Conservation (phyloP, 805 yeast species). For the Wickerhamomyces strasburgensis region DNA sequence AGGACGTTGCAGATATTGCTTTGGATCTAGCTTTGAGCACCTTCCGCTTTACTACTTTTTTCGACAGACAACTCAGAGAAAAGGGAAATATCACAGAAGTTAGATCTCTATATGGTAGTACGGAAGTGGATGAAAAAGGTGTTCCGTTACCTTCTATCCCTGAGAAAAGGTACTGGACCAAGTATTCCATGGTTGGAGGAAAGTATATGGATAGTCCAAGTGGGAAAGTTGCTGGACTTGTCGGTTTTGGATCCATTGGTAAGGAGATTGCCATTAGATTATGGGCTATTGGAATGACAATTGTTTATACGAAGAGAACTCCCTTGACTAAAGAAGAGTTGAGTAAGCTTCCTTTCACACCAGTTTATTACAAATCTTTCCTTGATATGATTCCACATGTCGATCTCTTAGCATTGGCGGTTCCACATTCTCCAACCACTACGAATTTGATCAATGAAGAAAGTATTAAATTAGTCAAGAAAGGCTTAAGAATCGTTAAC, state of each 20-base stretch:
- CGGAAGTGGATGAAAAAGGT: conserved; percentile 30
- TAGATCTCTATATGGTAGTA: conserved; percentile 36
- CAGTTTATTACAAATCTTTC: conserved; percentile 41
- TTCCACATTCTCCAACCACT: conserved; percentile 62
- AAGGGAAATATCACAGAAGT: conserved; percentile 39
- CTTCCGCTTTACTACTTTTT: conserved; percentile 51
- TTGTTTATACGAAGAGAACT: conserved; percentile 57
- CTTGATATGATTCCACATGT: conserved; percentile 35
- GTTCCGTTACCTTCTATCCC: conserved; percentile 22
- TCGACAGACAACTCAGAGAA: conserved; percentile 38
- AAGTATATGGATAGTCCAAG: conserved; percentile 45
- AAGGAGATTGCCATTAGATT: conserved; percentile 55
- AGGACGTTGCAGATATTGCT: conserved; percentile 71
- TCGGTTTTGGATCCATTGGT: conserved; percentile 79
- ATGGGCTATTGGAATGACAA: conserved; percentile 54
- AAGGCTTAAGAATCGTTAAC: conserved; percentile 60
- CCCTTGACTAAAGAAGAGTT: conserved; percentile 31
- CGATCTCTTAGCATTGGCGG: conserved; percentile 60
- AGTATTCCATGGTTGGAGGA: conserved; percentile 42
- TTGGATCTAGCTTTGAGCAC: conserved; percentile 51
- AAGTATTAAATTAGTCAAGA: conserved; percentile 41
- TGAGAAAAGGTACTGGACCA: conserved; percentile 33
- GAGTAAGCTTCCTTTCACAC: conserved; percentile 40
- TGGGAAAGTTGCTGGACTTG: conserved; percentile 54
- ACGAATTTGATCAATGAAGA: conserved; percentile 45